phyloP scores from a whole-genome alignment of 2,329 filamentous ascomycete genomes.

The Shiraia bambusicola region DNA sequence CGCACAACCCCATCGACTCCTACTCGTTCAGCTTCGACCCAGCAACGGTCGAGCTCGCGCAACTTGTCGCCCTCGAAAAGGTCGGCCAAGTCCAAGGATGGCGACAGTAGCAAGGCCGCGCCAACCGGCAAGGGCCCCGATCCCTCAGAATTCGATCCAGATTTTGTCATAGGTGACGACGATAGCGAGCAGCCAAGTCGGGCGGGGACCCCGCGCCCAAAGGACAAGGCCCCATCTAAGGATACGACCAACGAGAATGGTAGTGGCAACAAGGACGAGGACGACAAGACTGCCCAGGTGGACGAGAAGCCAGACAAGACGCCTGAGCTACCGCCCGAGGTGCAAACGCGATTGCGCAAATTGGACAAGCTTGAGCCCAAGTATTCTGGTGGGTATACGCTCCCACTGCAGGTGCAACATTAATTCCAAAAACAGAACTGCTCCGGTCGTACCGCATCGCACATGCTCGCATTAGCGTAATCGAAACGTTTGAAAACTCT shows the following conservation, averaged over 20 bases:
- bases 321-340: constrained; percentile 70
- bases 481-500: constrained; percentile 90
- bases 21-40: constrained; percentile 49
- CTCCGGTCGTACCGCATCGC: constrained; percentile 89
- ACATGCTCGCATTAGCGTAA: constrained; percentile 79
- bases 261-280: constrained; percentile 38
- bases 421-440: constrained; percentile 62
- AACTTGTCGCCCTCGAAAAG: constrained; percentile 43
- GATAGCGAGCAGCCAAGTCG: constrained; percentile 63
- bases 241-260: constrained; percentile 25
- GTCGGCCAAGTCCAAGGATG: constrained; percentile 32
- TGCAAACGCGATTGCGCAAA: constrained; percentile 74
- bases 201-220: constrained; percentile 59
- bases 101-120: constrained; percentile 37
- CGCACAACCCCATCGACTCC: constrained; percentile 46
- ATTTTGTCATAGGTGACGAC: constrained; percentile 84
- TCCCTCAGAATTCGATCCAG: constrained; percentile 82
- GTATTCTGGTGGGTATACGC: constrained; percentile 66
- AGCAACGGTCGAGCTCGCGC: constrained; percentile 50
- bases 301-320: constrained; percentile 31
- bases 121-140: constrained; percentile 66
- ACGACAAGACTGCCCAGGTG: constrained; percentile 30
- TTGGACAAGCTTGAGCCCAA: constrained; percentile 87
- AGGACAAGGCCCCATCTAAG: constrained; percentile 41
- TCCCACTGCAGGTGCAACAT: constrained; percentile 4